Base-by-base conservation (phyloP, 2,329 filamentous ascomycete species). In the Fusarium nematophilum region DNA sequence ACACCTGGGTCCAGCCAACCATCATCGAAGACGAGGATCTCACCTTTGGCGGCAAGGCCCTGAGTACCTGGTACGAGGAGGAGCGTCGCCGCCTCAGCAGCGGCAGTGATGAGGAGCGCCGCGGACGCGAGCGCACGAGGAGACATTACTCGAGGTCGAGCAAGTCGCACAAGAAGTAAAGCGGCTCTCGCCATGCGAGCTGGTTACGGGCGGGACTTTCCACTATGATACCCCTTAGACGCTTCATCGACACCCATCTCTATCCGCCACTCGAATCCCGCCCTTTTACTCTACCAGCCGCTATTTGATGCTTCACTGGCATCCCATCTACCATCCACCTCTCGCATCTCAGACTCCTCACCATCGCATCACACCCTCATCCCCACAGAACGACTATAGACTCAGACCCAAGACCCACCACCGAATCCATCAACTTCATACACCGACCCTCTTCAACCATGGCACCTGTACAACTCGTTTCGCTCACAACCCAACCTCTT, bases 21-120 rank as follows among this genome's bases (percentile, higher is more conserved):
- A 76, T 83, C 57, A 87, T 87, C 65, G 83, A 87, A 51, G 84
- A 87, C 67, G 83, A 86, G 52, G 84, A 87, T 61, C 76, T 87
- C 30, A 86, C 80, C 70, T 87, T 86, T 64, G 83, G 83, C 51
- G 84, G 84, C 65, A 87, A 86, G 78, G 78, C 83, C 31, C 72
- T 87, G 34, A 83, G 83, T 70, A 75, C 79, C 13, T 86, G 83
- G 83, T 85, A 87, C 70, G 84, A 87, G 72, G 84, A 87, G 74
- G 83, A 85, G 59, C 77, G 82, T 34, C 73, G 78, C 43, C 74
- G 78, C 14, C 70, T 79, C 44, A 80, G 76, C 72, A 72, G 70
- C 49, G 71, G 76, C 70, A 72, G 70, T 52, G 72, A 78, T 29
- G 70, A 75, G 66, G 71, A 76, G 70, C 67, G 73, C 13, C 70